Conservation (phyloP, 2,329 filamentous ascomycete species). For the Phyllosticta paracitricarpa region DNA sequence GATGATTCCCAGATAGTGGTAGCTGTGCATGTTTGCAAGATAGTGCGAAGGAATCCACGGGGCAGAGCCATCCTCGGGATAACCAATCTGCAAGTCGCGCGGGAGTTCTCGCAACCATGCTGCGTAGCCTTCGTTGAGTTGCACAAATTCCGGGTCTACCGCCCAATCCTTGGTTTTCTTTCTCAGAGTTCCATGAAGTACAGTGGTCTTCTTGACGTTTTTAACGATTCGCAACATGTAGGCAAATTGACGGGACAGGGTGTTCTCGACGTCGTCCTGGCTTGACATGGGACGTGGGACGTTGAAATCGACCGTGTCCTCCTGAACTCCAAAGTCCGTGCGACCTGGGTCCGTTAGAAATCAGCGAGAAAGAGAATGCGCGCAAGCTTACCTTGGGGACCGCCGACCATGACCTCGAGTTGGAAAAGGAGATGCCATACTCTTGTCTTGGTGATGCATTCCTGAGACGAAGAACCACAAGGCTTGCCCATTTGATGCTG, state of each 20-base stretch:
- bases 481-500: slow-evolving; percentile 61
- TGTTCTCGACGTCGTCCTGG: slow-evolving; percentile 63
- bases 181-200: slow-evolving; percentile 62
- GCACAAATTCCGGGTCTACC: slow-evolving; percentile 70
- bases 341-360: slow-evolving; percentile 42
- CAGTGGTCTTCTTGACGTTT: slow-evolving; percentile 68
- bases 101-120: slow-evolving; percentile 71
- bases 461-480: slow-evolving; percentile 59
- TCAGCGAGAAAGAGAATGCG: neutral
- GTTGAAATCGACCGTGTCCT: slow-evolving; percentile 66
- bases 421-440: slow-evolving; percentile 85
- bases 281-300: slow-evolving; percentile 54
- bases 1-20: slow-evolving; percentile 77
- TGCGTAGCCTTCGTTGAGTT: slow-evolving; percentile 66
- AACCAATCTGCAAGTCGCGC: slow-evolving; percentile 64
- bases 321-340: slow-evolving; percentile 64
- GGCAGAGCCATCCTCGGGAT: slow-evolving; percentile 65
- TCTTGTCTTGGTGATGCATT: slow-evolving; percentile 75
- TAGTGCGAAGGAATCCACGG: slow-evolving; percentile 83
- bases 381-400: slow-evolving; percentile 63
- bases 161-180: slow-evolving; percentile 77
- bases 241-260: slow-evolving; percentile 72
- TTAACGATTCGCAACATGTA: slow-evolving; percentile 70
- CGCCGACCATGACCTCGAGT: slow-evolving; percentile 86
- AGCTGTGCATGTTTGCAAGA: slow-evolving; percentile 78